These are phyloP conservation scores for Castanea crenata DNA, from an alignment of 306 rosid genomes.

Conservation along the genomic window DNA sequence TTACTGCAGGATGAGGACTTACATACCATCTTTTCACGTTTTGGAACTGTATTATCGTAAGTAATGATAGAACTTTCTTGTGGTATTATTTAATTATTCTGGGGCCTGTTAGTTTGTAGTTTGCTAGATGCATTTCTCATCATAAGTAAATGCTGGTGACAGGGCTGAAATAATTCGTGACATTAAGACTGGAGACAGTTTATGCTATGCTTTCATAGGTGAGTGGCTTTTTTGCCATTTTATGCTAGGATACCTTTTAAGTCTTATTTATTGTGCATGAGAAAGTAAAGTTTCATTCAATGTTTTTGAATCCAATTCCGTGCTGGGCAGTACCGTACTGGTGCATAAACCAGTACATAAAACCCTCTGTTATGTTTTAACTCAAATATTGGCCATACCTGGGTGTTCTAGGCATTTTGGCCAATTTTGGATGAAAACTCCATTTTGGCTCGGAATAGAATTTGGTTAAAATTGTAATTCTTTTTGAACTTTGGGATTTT, in stretches of 20 bases:
- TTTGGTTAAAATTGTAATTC: too few species aligned
- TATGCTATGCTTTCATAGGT: slow-evolving; percentile 96
- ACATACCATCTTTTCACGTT: slow-evolving; percentile 90
- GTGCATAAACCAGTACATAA: too few species aligned
- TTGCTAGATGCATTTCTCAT: slow-evolving; percentile 28
- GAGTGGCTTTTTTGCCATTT: slow-evolving; percentile 28
- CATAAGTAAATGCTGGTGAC: slow-evolving; percentile 28
- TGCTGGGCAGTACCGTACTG: too few species aligned
- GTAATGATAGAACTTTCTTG: slow-evolving; percentile 31
- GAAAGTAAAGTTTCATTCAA: neutral
- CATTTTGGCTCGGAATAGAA: too few species aligned
- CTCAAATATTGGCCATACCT: too few species aligned
- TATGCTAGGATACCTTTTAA: neutral
- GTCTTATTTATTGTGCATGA: neutral
- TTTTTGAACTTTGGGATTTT: too few species aligned
- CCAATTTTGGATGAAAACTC: too few species aligned
- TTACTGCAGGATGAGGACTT: slow-evolving; percentile 82
- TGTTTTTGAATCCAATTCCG: neutral
- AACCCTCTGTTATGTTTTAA: too few species aligned
- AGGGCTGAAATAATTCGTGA: slow-evolving; percentile 98
- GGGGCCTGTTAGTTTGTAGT: neutral
- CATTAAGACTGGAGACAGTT: slow-evolving; percentile 86
- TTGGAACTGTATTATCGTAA: slow-evolving; percentile 82
- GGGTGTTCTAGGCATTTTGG: too few species aligned
- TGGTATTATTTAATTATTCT: slow-evolving; percentile 18